phyloP scores from a whole-genome alignment of 129 eudicot species.

The Silybum marianum region DNA sequence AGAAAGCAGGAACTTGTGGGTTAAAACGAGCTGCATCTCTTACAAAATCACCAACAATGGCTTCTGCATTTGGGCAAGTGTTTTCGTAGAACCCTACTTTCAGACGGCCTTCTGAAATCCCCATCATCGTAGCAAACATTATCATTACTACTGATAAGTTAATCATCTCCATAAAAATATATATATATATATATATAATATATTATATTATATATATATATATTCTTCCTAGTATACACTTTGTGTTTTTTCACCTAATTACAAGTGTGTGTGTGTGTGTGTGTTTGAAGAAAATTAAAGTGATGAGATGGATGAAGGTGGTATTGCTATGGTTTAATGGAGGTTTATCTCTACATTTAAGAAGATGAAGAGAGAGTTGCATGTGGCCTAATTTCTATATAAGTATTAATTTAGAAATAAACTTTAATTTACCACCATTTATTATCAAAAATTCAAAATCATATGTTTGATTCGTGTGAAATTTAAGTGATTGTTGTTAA shows the following conservation, averaged over 20 bases:
- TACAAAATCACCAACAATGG: constrained; percentile 52
- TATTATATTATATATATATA: no score
- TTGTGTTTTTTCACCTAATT: constrained; percentile 1
- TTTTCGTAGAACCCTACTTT: constrained; percentile 59
- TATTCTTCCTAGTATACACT: constrained; percentile 8
- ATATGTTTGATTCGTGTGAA: background rate
- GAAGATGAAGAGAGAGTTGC: background rate
- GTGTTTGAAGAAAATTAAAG: background rate
- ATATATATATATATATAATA: no score
- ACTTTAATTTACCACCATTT: background rate
- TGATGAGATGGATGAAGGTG: background rate
- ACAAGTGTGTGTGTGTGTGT: constrained; percentile 6
- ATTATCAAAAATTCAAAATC: background rate
- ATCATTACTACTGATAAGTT: constrained; percentile 5
- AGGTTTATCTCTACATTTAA: background rate
- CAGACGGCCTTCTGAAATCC: constrained; percentile 46
- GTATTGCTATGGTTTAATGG: background rate
- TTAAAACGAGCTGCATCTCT: constrained; percentile 39
- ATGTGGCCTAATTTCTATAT: background rate
- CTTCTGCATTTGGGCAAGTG: constrained; percentile 70
- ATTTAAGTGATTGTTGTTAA: background rate
- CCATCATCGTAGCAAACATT: constrained; percentile 15
- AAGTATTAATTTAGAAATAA: no score
- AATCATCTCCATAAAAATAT: constrained; percentile 6
- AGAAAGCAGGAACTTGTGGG: constrained; percentile 41